Conservation (phyloP, 2,329 filamentous ascomycete species). For the Ilyonectria mors-panacis region DNA sequence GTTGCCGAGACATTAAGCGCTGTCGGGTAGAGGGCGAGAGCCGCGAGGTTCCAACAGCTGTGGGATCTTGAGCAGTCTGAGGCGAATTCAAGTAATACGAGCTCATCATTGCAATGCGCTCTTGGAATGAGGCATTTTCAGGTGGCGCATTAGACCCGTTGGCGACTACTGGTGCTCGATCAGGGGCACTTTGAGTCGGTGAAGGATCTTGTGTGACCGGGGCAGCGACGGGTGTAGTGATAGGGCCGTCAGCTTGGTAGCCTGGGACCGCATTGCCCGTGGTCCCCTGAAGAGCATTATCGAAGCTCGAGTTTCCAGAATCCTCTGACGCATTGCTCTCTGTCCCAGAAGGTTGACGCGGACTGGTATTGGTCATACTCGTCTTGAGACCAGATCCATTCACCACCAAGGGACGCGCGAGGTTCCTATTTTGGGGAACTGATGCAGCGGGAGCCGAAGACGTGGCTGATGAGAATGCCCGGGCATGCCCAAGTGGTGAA, state of each 20-base stretch:
- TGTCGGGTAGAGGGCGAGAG: constrained; percentile 55
- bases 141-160: constrained; percentile 52
- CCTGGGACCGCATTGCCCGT: constrained; percentile 29
- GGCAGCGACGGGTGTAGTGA: constrained; percentile 21
- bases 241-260: constrained; percentile 34
- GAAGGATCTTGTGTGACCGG: constrained; percentile 24
- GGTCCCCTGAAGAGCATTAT: constrained; percentile 50
- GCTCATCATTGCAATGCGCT: constrained; percentile 59
- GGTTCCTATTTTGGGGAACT: constrained; percentile 54
- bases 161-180: constrained; percentile 52
- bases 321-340: constrained; percentile 44
- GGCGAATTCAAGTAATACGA: constrained; percentile 49
- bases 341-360: constrained; percentile 36
- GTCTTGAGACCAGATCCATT: constrained; percentile 63
- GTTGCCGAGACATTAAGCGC: constrained; percentile 57
- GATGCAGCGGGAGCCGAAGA: constrained; percentile 58
- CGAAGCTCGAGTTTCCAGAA: constrained; percentile 33
- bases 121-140: constrained; percentile 59
- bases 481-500: constrained; percentile 67
- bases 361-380: constrained; percentile 46
- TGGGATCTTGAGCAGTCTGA: constrained; percentile 51
- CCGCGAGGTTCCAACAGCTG: constrained; percentile 47
- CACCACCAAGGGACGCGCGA: constrained; percentile 66
- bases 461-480: constrained; percentile 60
- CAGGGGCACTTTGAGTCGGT: constrained; percentile 37